phyloP scores from a whole-genome alignment of 371 early-diverging fungal species.

The Enterocytospora artemiae region DNA sequence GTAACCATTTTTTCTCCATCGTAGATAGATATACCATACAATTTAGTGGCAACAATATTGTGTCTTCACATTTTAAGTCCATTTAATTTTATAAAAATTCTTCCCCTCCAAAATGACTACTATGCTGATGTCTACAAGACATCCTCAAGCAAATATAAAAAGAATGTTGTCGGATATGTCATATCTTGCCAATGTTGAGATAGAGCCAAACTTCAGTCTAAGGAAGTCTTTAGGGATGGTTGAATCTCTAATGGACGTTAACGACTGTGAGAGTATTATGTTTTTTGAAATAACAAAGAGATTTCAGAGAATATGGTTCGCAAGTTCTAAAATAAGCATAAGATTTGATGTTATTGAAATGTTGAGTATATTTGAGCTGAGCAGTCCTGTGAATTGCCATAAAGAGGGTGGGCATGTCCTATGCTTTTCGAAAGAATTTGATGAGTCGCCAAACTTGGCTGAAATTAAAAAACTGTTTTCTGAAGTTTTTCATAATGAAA shows the following conservation, averaged over 20 bases:
- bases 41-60: background rate
- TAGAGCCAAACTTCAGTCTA: constrained; percentile 35
- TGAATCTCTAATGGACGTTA: constrained; percentile 24
- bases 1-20: background rate
- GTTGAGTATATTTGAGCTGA: constrained; percentile 31
- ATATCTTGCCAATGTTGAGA: constrained; percentile 27
- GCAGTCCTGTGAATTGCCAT: constrained; percentile 25
- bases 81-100: constrained; percentile 4
- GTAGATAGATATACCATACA: background rate
- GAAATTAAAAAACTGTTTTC: constrained; percentile 21
- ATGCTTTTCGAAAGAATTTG: constrained; percentile 44
- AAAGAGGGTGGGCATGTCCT: constrained; percentile 35
- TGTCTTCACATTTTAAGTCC: background rate
- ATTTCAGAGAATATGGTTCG: constrained; percentile 35
- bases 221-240: constrained; percentile 23
- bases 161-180: constrained; percentile 26
- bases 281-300: constrained; percentile 45
- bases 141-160: constrained; percentile 13
- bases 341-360: constrained; percentile 25
- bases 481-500: constrained; percentile 21
- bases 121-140: constrained; percentile 33
- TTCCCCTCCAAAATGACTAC: constrained; percentile 19
- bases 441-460: constrained; percentile 28
- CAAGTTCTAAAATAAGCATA: constrained; percentile 11
- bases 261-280: constrained; percentile 33